These are phyloP conservation scores for Ogataea wickerhamii DNA, from an alignment of 805 yeast genomes.

Conservation along the genomic window DNA sequence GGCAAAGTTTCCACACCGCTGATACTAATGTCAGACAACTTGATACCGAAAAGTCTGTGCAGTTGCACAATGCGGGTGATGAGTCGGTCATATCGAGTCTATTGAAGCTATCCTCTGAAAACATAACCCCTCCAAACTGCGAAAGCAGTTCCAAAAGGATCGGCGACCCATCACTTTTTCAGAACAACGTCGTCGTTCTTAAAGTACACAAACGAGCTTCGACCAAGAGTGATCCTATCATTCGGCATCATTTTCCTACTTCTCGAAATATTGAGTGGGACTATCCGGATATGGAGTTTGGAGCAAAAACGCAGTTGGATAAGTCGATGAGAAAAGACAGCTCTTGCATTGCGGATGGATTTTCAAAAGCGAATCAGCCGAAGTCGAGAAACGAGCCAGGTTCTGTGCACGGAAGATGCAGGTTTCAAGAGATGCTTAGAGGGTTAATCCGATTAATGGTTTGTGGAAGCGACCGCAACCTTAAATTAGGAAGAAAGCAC, in stretches of 20 bases:
- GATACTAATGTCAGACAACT: not conserved
- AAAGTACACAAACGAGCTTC: not conserved
- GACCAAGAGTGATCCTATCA: not conserved
- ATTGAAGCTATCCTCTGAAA: not conserved
- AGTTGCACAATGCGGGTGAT: not conserved
- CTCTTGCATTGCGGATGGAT: not conserved
- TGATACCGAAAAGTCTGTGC: not conserved
- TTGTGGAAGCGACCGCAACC: not conserved
- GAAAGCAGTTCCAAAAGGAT: not conserved
- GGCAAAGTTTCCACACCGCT: slow-evolving; percentile 1
- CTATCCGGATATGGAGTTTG: slow-evolving; percentile 1
- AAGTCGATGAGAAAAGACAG: not conserved
- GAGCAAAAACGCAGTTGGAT: not conserved
- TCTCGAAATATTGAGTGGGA: not conserved
- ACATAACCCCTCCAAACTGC: not conserved
- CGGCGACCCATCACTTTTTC: not conserved
- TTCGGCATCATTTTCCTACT: not conserved
- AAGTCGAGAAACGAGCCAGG: not conserved
- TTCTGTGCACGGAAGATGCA: too few species aligned
- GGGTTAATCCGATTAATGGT: not conserved
- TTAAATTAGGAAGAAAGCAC: not conserved
- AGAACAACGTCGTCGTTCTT: slow-evolving; percentile 1
- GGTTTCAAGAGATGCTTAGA: not conserved
- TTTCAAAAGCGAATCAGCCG: not conserved
- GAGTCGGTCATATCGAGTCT: not conserved